A percentile compares a stretch with the other conserved stretches of the same genome.
Evolutionary conservation across 2,329 filamentous ascomycete genomes (phyloP).

Genomic region (Aureobasidium sp.): DNA sequence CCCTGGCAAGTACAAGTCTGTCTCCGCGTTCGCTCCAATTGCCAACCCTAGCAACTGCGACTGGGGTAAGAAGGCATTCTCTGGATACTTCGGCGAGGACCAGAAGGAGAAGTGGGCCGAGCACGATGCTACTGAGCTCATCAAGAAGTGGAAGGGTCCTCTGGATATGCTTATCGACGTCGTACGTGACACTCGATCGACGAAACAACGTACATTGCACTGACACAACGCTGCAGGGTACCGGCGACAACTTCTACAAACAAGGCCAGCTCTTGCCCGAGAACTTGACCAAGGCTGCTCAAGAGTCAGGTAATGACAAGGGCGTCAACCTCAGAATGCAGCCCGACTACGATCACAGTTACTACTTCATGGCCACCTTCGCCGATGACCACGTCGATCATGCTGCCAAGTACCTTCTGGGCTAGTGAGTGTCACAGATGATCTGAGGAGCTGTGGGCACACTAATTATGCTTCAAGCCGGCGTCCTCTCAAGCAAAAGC

Average conservation of each 20-base stretch:
- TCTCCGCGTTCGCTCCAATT: conserved; percentile 87
- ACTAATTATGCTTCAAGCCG: conserved; percentile 10
- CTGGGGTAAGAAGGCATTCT: conserved; percentile 95
- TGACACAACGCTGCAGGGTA: conserved; percentile 52
- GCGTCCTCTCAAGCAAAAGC: not conserved
- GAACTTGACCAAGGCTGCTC: conserved; percentile 76
- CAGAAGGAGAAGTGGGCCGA: conserved; percentile 72
- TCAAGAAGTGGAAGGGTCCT: conserved; percentile 65
- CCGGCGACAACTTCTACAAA: conserved; percentile 94
- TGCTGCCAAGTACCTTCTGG: conserved; percentile 74
- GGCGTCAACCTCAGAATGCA: conserved; percentile 78
- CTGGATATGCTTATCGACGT: conserved; percentile 83
- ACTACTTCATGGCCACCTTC: conserved; percentile 92
- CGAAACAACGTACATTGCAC: not conserved
- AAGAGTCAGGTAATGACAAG: conserved; percentile 62
- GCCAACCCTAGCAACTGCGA: conserved; percentile 76
- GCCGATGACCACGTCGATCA: conserved; percentile 84
- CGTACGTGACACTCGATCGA: conserved; percentile 41
- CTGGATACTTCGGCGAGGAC: conserved; percentile 74
- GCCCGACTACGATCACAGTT: conserved; percentile 90
- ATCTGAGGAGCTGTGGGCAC: not conserved
- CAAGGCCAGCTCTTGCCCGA: conserved; percentile 86
- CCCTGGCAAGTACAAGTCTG: conserved; percentile 80
- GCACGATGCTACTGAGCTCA: conserved; percentile 86
- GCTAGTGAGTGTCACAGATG: conserved; percentile 33